Base-by-base conservation (phyloP, 768 basidiomycete species). In the Artomyces pyxidatus region DNA sequence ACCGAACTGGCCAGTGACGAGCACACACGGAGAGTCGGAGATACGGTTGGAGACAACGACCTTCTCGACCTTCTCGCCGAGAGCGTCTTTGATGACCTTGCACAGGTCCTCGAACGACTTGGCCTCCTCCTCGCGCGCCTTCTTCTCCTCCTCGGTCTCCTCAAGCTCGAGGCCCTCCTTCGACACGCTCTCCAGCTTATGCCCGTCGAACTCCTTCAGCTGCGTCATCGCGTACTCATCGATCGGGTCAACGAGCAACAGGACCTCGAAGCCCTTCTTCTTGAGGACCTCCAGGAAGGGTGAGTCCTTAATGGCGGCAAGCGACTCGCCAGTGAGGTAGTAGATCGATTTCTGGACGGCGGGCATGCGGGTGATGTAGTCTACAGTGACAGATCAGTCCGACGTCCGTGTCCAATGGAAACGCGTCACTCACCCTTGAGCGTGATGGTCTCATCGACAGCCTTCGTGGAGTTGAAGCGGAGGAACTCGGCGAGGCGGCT, bases 351-450 rank as follows among this genome's bases (percentile, higher is more conserved):
- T 97, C 71, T 99, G 95, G 57, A 92, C 78, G 73, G 97, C 92
- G 54, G 94, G 95, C 94, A 96, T 97, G 61, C 95, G 95, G 47
- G 93, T 97, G 67, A 97, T 95, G 77, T 98, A 99, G 75, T 99
- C 90, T 92, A 43, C 3, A 42, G 7, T 11, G 12, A 29, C 11
- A 44, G 12, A 7, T 28, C 22, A 45, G 2, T 40, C n/a, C 25
- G 6, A 19, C 23, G 49, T 26, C 3, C 3, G 19, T 3, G 27
- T 2, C n/a, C 1, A 40, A 27, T 25, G 1, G 28, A 27, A 30
- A 52, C 65, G 14, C 25, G 6, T 17, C 16, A 61, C 74, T 29
- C 56, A 89, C 89, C 95, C 72, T 97, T 97, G 63, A 99, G 81
- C 25, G 93, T 95, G 49, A 83, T 86, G 69, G 77, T 74, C 75